phyloP scores from a whole-genome alignment of 441 rosid genomes.

The Metrosideros polymorpha region DNA sequence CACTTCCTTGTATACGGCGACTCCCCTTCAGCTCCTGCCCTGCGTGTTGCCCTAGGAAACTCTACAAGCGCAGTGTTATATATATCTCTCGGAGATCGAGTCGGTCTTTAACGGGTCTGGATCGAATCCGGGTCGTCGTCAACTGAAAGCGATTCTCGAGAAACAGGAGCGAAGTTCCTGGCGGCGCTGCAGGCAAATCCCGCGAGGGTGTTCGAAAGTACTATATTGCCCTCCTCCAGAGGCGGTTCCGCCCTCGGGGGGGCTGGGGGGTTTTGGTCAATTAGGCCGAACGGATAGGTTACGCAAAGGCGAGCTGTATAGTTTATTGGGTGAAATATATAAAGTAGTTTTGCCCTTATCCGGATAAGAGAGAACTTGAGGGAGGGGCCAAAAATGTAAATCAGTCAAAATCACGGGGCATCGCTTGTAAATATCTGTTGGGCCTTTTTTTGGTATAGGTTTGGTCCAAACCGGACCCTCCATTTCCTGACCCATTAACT shows the following conservation, averaged over 20 bases:
- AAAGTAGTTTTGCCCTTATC: neutral
- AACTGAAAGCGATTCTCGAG: neutral
- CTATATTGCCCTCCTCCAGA: neutral
- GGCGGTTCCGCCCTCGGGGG: fast-evolving
- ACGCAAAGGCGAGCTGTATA: neutral
- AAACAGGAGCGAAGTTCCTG: neutral
- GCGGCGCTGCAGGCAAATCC: neutral
- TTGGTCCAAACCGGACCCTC: neutral
- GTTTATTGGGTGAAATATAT: neutral
- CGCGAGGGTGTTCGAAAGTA: neutral
- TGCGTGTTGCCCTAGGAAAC: neutral
- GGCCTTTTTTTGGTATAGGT: neutral
- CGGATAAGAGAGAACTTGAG: neutral
- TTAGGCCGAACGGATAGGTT: neutral
- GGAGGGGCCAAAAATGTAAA: neutral
- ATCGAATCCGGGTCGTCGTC: neutral
- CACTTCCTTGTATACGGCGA: neutral
- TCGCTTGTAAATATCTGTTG: neutral
- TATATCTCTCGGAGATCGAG: neutral
- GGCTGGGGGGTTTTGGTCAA: neutral
- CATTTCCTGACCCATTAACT: neutral
- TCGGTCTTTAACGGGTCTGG: neutral
- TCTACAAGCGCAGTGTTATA: neutral
- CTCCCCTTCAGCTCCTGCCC: neutral
- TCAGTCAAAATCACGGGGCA: neutral